Conservation (phyloP, 495 filamentous ascomycete species). For the Neurospora discreta region DNA sequence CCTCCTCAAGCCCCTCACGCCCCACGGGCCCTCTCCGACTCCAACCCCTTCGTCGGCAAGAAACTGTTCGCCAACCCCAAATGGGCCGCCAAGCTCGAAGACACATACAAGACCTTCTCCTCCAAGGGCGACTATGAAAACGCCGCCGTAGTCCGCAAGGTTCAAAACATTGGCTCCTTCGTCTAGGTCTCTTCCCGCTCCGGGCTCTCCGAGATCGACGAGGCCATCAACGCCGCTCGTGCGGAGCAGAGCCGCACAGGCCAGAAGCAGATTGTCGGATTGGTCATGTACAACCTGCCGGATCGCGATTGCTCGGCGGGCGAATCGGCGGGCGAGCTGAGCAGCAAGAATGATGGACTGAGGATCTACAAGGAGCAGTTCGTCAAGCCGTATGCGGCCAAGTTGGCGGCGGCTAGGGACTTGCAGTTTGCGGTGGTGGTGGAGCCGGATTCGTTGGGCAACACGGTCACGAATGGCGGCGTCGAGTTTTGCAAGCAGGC, state of each 20-base stretch:
- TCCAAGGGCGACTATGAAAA: slow-evolving; percentile 26
- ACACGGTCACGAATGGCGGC: slow-evolving; percentile 49
- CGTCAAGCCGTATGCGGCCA: slow-evolving; percentile 37
- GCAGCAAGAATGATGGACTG: slow-evolving; percentile 36
- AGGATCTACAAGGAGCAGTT: slow-evolving; percentile 48
- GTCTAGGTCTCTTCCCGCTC: slow-evolving; percentile 34
- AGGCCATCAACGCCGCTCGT: slow-evolving; percentile 38
- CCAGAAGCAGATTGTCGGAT: slow-evolving; percentile 33
- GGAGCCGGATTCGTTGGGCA: slow-evolving; percentile 54
- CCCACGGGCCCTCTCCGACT: background rate
- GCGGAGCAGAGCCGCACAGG: slow-evolving; percentile 32
- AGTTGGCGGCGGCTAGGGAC: slow-evolving; percentile 15
- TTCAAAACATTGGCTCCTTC: slow-evolving; percentile 44
- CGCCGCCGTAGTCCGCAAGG: slow-evolving; percentile 28
- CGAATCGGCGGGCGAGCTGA: slow-evolving; percentile 49
- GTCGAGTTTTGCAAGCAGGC: slow-evolving; percentile 45
- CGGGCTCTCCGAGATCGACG: slow-evolving; percentile 29
- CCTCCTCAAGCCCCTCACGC: slow-evolving; percentile 1
- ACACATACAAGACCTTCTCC: slow-evolving; percentile 34
- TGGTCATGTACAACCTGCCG: slow-evolving; percentile 57
- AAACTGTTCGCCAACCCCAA: slow-evolving; percentile 42
- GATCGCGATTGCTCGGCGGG: slow-evolving; percentile 53
- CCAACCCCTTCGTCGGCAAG: slow-evolving; percentile 43
- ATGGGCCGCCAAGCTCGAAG: slow-evolving; percentile 41
- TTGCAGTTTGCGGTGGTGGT: slow-evolving; percentile 30